These are phyloP conservation scores for Puccinia coronata DNA, from an alignment of 1,284 basidiomycete genomes.

Conservation along the genomic window DNA sequence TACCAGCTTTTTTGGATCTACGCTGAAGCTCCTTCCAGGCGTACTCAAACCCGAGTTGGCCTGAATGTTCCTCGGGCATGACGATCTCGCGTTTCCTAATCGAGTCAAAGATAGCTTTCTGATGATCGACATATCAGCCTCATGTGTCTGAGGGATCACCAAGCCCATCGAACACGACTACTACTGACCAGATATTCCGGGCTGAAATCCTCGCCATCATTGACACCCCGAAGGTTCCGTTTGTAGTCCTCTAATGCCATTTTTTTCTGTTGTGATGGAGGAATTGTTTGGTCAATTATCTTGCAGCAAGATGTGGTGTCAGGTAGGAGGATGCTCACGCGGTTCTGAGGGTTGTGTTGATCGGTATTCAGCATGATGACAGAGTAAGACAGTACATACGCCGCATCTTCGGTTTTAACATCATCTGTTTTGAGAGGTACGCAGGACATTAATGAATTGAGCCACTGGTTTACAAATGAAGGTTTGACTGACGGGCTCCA, in stretches of 20 bases:
- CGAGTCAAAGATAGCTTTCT: slow-evolving; percentile 88
- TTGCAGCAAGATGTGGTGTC: neutral
- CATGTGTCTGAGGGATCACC: neutral
- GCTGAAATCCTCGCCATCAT: slow-evolving; percentile 81
- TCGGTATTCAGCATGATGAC: slow-evolving; percentile 99
- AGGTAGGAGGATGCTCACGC: slow-evolving; percentile 56
- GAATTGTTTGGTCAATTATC: neutral
- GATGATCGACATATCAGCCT: slow-evolving; percentile 48
- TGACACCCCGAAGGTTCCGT: slow-evolving; percentile 88
- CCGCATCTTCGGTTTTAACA: slow-evolving; percentile 86
- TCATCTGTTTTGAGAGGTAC: slow-evolving; percentile 66
- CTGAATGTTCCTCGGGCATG: slow-evolving; percentile 96
- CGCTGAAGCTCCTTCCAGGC: slow-evolving; percentile 95
- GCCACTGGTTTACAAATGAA: slow-evolving; percentile 1
- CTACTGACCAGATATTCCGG: slow-evolving; percentile 74
- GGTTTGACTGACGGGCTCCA: slow-evolving; percentile 67
- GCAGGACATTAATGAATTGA: slow-evolving; percentile 6
- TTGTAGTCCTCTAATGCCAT: slow-evolving; percentile 96
- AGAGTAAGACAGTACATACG: slow-evolving; percentile 91
- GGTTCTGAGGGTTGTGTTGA: slow-evolving; percentile 93
- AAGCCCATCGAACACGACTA: neutral
- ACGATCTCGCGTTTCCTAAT: slow-evolving; percentile 93
- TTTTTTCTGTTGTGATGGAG: slow-evolving; percentile 69
- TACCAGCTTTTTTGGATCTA: slow-evolving; percentile 77
- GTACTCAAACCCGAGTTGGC: slow-evolving; percentile 96